phyloP scores from a whole-genome alignment of 2,329 filamentous ascomycete genomes.

The Aspergillus viridinutans region DNA sequence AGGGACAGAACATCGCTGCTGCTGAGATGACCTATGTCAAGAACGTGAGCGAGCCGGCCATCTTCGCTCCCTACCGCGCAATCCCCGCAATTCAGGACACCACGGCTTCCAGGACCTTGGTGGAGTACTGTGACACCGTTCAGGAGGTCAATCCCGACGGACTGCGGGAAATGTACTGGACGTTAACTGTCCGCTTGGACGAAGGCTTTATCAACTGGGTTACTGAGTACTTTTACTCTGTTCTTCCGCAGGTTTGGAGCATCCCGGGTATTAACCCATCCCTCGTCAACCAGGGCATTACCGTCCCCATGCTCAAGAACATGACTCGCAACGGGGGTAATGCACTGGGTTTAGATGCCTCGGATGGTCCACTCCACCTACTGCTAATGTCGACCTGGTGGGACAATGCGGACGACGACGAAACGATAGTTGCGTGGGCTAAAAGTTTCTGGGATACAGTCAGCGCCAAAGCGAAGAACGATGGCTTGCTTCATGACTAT shows the following conservation, averaged over 20 bases:
- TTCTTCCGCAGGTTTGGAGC: neutral
- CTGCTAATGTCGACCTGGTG: constrained; percentile 30
- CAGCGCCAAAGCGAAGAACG: constrained; percentile 23
- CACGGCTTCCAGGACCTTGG: constrained; percentile 23
- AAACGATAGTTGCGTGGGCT: constrained; percentile 20
- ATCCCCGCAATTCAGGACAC: constrained; percentile 29
- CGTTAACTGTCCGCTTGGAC: constrained; percentile 27
- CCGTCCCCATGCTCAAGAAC: constrained; percentile 24
- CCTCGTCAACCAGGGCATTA: constrained; percentile 32
- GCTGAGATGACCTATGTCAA: constrained; percentile 38
- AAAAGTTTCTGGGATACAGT: constrained; percentile 23
- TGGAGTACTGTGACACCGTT: constrained; percentile 32
- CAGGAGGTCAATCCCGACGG: constrained; percentile 30
- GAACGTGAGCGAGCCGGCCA: constrained; percentile 30
- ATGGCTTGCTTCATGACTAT: constrained; percentile 18
- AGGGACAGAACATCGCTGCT: constrained; percentile 23
- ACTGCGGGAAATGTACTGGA: constrained; percentile 29
- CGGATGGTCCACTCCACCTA: constrained; percentile 9
- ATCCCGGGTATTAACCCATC: neutral
- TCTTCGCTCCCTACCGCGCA: constrained; percentile 34
- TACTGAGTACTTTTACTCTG: constrained; percentile 1
- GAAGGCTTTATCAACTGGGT: constrained; percentile 22
- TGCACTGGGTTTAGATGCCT: constrained; percentile 3
- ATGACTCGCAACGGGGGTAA: constrained; percentile 19
- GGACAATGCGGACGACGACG: constrained; percentile 29